Base-by-base conservation (phyloP, 1,284 basidiomycete species). In the Heterobasidion irregulare region DNA sequence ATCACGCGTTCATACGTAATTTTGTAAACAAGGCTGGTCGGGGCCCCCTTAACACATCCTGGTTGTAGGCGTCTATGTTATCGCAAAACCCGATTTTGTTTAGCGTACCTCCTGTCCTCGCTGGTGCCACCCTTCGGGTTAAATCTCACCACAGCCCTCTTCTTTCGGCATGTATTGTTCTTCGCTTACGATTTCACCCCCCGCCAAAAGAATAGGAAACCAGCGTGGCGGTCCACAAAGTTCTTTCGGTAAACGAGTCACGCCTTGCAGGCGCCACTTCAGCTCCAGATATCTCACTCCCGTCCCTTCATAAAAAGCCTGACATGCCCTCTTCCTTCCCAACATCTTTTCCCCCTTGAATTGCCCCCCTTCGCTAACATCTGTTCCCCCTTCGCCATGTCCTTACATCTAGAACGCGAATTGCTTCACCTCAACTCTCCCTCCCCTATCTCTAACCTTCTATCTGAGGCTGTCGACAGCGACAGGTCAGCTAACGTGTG, bases 381-480 rank as follows among this genome's bases (percentile, higher is more conserved):
- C 52, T 53, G 45, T 53, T 48, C 53, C 44, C 47, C 36, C 52
- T 38, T 57, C 41, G 53, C 45, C 45, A 61, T 61, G 59, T 53
- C 59, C 53, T 51, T 56, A 44, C 54, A 35, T 56, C 55, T 53
- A 15, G 59, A 56, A 54, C 35, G 47, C 52, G 59, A 60, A 48
- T 35, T 53, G 41, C 57, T 15, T 15, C 49, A 45, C 55, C 34
- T 32, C 2, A 56, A 53, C 26, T 47, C 54, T 35, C 55, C 52
- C 16, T 61, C 59, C 19, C 59, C 59, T 32, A 18, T 54, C 2
- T 54, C 59, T 34, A 54, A 58, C 38, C 50, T 56, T 19, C 47
- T 47, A 10, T 59, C 58, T 15, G 8, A 47, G 32, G 60, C 58
- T n/a, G n/a, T n/a, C 38, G 10, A 41, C n/a, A 41, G 10, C 7